These are phyloP conservation scores for Rubia occidens DNA, from an alignment of 305 asterid genomes.

Conservation along the genomic window DNA sequence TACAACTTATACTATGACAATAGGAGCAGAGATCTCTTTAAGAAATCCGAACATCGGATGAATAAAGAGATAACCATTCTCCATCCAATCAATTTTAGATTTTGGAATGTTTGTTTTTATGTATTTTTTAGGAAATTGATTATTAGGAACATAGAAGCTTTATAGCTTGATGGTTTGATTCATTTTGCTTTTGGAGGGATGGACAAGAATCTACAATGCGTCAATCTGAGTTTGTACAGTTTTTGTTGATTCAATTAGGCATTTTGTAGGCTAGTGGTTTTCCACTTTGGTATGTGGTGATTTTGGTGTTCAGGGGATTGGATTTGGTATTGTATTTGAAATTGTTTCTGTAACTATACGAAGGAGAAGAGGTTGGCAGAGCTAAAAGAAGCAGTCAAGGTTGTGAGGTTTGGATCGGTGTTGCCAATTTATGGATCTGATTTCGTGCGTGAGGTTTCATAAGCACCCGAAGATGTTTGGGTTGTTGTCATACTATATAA, in stretches of 20 bases:
- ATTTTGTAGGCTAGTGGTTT: background rate
- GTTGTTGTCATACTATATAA: constrained; percentile 78
- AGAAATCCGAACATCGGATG: too few species aligned
- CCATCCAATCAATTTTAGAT: background rate
- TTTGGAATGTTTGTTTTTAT: background rate
- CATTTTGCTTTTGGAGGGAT: background rate
- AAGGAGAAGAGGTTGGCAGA: constrained; percentile 84
- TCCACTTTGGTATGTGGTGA: background rate
- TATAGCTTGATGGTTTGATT: background rate
- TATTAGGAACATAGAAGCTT: background rate
- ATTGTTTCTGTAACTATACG: background rate
- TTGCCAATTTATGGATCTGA: constrained; percentile 88
- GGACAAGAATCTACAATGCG: constrained; percentile 1
- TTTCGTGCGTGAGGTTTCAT: constrained; percentile 94
- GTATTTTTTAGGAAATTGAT: background rate
- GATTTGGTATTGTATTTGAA: background rate
- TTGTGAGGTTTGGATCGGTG: constrained; percentile 79
- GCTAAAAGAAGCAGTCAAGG: constrained; percentile 67
- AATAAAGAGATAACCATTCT: background rate
- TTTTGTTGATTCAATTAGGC: background rate
- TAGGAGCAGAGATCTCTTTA: background rate
- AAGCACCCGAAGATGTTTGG: constrained; percentile 88
- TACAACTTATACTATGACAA: too few species aligned
- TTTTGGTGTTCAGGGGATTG: background rate
- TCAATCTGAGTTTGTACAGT: background rate